Evolutionary conservation across 352 stramenopile species (phyloP), one percentile per base, ranked within the genome.

Genomic region (Halophytophthora batemanensis): DNA sequence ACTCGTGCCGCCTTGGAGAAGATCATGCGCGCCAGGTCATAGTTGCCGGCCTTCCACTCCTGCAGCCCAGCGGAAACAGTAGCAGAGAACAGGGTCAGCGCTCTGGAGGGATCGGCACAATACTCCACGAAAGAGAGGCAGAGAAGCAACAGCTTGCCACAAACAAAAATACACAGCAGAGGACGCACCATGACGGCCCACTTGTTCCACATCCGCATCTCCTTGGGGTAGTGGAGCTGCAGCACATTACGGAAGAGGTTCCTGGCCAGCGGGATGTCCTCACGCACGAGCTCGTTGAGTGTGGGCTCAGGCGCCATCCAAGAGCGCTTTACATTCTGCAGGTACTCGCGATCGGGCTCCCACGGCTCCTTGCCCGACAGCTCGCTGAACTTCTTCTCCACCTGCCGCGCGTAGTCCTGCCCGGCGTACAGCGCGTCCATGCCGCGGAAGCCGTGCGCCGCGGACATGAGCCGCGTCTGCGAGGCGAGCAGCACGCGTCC

Each of bases 141-240:
- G 4, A 31, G 25, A 31, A 31, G 8, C 25, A 31, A 4, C 25
- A 31, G n/a, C 25, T 31, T 31, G 25, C 8, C 25, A 8, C 25
- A 31, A 31, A 8, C 4, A 31, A 31, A 31, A 31, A 4, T 8
- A 31, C 25, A 31, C 25, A 31, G 25, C 25, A 12, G 38, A 64
- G 15, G 38, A 64, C 56, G 15, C 60, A 74, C 61, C 84, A 95
- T 95, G 38, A 85, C 82, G 40, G 70, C 84, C 84, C 84, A 95
- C 56, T 95, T 95, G 71, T 95, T 95, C 84, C 84, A 95, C 84
- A 95, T 95, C 58, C 71, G 76, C 82, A 95, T 93, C 67, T 95
- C 82, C 18, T 82, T 77, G 6, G 67, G 57, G 61, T 95, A 95
- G 29, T 83, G 63, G 43, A 76, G 69, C 59, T 95, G 82, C 46